A percentile compares a stretch with the other conserved stretches of the same genome.
Conservation (phyloP, 352 stramenopile genomes). For the Elongisporangium anandrum region DNA sequence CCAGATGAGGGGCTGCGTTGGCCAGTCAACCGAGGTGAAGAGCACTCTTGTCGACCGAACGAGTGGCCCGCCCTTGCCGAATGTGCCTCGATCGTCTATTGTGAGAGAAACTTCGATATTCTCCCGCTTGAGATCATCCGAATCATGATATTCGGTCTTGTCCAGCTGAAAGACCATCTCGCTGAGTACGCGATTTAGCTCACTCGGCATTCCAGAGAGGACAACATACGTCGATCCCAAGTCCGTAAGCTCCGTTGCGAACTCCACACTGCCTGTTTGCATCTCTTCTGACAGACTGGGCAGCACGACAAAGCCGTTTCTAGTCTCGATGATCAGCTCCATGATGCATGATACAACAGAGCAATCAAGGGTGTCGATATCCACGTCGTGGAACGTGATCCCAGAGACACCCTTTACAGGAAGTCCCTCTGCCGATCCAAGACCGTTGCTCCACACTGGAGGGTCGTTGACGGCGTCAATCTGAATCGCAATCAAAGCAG, state of each 20-base stretch:
- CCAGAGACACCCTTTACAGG: slow-evolving; percentile 22
- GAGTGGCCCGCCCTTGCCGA: slow-evolving; percentile 43
- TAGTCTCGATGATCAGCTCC: slow-evolving; percentile 52
- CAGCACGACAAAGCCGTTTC: slow-evolving; percentile 31
- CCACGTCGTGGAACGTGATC: slow-evolving; percentile 46
- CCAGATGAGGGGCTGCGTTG: slow-evolving; percentile 18
- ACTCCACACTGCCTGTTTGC: slow-evolving; percentile 1
- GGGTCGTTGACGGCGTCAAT: slow-evolving; percentile 55
- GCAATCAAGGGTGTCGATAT: slow-evolving; percentile 21
- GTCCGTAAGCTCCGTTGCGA: background rate
- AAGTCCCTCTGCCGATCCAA: slow-evolving; percentile 17
- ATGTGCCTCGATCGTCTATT: slow-evolving; percentile 50
- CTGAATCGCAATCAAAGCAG: slow-evolving; percentile 20
- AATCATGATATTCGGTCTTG: slow-evolving; percentile 16
- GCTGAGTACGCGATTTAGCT: slow-evolving; percentile 37
- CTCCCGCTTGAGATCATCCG: slow-evolving; percentile 12
- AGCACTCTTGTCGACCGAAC: slow-evolving; percentile 26
- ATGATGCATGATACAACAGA: slow-evolving; percentile 25
- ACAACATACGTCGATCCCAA: slow-evolving; percentile 19
- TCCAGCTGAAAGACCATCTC: slow-evolving; percentile 47
- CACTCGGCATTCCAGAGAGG: slow-evolving; percentile 21
- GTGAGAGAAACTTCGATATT: slow-evolving; percentile 45
- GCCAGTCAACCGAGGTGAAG: slow-evolving; percentile 26
- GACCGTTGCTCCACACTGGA: slow-evolving; percentile 34
- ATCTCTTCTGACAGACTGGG: slow-evolving; percentile 12